Percentiles rank a stretch among this genome's conserved stretches.
Conservation (phyloP, 2,329 filamentous ascomycete genomes). For the Pezicula neosporulosa region DNA sequence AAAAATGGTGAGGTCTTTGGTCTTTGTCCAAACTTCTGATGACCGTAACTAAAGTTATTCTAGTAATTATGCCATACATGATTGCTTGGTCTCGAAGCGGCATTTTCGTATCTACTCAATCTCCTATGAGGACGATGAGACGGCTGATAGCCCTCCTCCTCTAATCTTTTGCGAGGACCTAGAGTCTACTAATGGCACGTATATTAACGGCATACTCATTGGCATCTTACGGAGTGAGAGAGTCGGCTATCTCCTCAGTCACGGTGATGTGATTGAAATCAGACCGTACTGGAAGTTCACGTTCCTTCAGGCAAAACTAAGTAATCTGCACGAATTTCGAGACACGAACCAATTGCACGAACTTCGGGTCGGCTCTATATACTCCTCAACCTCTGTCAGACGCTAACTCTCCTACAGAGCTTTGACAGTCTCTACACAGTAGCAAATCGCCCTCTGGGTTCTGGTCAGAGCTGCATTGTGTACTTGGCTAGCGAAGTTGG, state of each 20-base stretch:
- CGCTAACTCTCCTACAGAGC: slow-evolving; percentile 25
- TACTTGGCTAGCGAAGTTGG: slow-evolving; percentile 48
- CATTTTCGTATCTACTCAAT: slow-evolving; percentile 55
- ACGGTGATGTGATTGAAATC: slow-evolving; percentile 46
- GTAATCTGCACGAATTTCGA: slow-evolving; percentile 1
- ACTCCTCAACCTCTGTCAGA: neutral
- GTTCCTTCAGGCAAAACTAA: slow-evolving; percentile 25
- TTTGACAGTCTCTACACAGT: slow-evolving; percentile 47
- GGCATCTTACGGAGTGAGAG: slow-evolving; percentile 33
- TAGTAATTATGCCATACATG: slow-evolving; percentile 38
- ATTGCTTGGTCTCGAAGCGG: slow-evolving; percentile 42
- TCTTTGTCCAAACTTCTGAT: neutral
- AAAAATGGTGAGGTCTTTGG: slow-evolving; percentile 20
- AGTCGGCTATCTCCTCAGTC: slow-evolving; percentile 42
- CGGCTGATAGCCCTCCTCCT: slow-evolving; percentile 14
- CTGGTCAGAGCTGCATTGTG: slow-evolving; percentile 50
- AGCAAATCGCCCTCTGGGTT: slow-evolving; percentile 46
- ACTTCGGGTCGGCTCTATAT: slow-evolving; percentile 25
- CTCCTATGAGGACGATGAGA: slow-evolving; percentile 39
- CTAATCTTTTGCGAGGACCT: slow-evolving; percentile 55
- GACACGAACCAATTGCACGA: slow-evolving; percentile 30
- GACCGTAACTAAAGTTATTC: neutral
- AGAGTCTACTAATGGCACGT: slow-evolving; percentile 50
- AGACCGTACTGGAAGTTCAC: slow-evolving; percentile 33
- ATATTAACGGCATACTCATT: slow-evolving; percentile 43